Conservation (phyloP, 1,139 yeast species). For the Blastobotrys raffinosifermentans region DNA sequence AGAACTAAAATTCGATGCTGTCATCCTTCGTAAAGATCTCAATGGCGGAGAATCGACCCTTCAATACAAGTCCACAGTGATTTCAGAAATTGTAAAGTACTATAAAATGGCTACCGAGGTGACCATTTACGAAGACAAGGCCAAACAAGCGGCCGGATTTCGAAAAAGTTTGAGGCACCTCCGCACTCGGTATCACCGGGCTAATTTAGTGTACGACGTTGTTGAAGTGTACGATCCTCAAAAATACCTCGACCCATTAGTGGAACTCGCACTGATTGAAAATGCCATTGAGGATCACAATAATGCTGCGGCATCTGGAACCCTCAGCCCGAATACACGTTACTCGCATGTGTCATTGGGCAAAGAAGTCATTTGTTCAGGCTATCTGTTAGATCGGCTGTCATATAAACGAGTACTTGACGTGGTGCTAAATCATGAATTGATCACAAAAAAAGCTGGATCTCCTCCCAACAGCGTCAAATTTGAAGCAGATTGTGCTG, state of each 20-base stretch:
- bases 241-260: conserved; percentile 29
- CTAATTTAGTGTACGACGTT: conserved; percentile 26
- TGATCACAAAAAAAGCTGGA: conserved; percentile 2
- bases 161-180: conserved; percentile 29
- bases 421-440: conserved; percentile 10
- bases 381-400: conserved; percentile 24
- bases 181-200: conserved; percentile 10
- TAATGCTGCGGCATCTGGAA: conserved; percentile 16
- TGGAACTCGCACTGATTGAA: conserved; percentile 29
- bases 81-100: conserved; percentile 32
- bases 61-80: conserved; percentile 31
- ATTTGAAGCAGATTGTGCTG: conserved; percentile 3
- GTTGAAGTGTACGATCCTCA: conserved; percentile 29
- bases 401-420: conserved; percentile 16
- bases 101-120: conserved; percentile 31
- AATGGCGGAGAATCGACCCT: conserved; percentile 8
- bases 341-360: conserved; percentile 21
- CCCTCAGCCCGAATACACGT: conserved; percentile 11
- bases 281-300: conserved; percentile 31
- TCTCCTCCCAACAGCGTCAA: conserved; percentile 5
- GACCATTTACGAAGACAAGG: conserved; percentile 40
- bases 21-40: conserved; percentile 33
- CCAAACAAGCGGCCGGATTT: conserved; percentile 35
- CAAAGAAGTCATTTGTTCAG: conserved; percentile 25
- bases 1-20: conserved; percentile 35